Base-by-base conservation (phyloP, 2,329 filamentous ascomycete genomes). In the Alternaria ethzedia region DNA sequence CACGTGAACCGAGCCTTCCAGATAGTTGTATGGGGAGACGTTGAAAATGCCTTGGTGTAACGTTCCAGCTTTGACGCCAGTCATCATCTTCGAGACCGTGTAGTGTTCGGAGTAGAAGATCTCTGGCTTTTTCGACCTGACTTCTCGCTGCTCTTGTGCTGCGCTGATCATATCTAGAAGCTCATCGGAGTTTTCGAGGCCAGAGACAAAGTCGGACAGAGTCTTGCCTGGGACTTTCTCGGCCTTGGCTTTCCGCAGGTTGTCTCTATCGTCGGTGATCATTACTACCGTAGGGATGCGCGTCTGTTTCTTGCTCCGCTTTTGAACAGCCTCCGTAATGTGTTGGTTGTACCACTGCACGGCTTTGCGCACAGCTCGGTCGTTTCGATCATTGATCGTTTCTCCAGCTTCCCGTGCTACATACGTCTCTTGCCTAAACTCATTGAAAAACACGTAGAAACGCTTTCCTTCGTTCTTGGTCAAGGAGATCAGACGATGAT, bases 361-460 rank as follows among this genome's bases (percentile, higher is more conserved):
- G 2, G 95, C 93, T 71, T 86, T 88, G 51, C 96, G 87, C 28
- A 99, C 93, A 47, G 96, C 94, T 65, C 94, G 89, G 79, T 99
- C 96, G 76, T 99, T 99, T 58, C 96, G 88, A 79, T 99, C 96
- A 78, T 99, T 99, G 81, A 99, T 96, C 4, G 88, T 91, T 83
- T 99, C 96, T 41, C 92, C 90, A 6, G 86, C 80, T 20, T 90
- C 87, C 65, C 96, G 87, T 26, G 87, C 83, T 51, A 97, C 88
- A 75, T 97, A 92, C 0, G 96, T 99, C 80, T 99, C 96, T 43
- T 94, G 85, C 55, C 95, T 88, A 77, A 99, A 99, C 74, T 99
- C 96, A 79, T 99, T 99, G 87, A 98, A 98, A 80, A 99, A 99
- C 56, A 99, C 93, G 76, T 98, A 97, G 79, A 97, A 98, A 58